Evolutionary conservation across 2,329 filamentous ascomycete genomes (phyloP).

Genomic region (Fusarium camptoceras): DNA sequence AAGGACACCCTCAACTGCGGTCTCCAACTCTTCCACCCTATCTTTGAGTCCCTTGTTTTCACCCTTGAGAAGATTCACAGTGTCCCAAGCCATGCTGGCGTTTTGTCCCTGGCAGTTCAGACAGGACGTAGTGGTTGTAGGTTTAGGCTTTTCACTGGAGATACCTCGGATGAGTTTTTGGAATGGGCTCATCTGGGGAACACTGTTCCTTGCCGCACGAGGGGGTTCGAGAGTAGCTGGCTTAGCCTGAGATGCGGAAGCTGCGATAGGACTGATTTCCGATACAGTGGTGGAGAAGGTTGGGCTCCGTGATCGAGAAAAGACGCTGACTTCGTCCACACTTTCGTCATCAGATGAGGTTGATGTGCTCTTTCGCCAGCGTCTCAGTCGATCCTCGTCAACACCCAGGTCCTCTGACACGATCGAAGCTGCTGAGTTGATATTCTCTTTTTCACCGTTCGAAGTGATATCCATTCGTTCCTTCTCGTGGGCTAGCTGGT

Average conservation of each 20-base stretch:
- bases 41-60: conserved; percentile 73
- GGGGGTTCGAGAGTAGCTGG: conserved; percentile 43
- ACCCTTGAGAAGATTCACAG: conserved; percentile 69
- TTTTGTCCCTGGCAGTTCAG: conserved; percentile 69
- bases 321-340: conserved; percentile 66
- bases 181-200: conserved; percentile 51
- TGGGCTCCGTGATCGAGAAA: conserved; percentile 70
- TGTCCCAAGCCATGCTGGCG: conserved; percentile 72
- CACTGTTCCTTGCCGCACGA: conserved; percentile 49
- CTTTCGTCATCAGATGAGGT: conserved; percentile 65
- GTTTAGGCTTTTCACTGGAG: conserved; percentile 51
- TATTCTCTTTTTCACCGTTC: conserved; percentile 44
- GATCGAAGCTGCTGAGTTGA: conserved; percentile 55
- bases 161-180: conserved; percentile 59
- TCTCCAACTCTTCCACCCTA: conserved; percentile 68
- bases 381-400: conserved; percentile 61
- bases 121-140: conserved; percentile 53
- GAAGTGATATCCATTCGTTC: conserved; percentile 56
- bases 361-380: conserved; percentile 58
- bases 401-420: conserved; percentile 65
- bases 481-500: conserved; percentile 65
- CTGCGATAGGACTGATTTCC: conserved; percentile 45
- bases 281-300: conserved; percentile 58
- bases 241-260: conserved; percentile 39
- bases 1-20: conserved; percentile 69